Percentiles rank a stretch among this genome's conserved stretches.
phyloP scores from a whole-genome alignment of 2,329 filamentous ascomycete species.

The Fusarium continuum region DNA sequence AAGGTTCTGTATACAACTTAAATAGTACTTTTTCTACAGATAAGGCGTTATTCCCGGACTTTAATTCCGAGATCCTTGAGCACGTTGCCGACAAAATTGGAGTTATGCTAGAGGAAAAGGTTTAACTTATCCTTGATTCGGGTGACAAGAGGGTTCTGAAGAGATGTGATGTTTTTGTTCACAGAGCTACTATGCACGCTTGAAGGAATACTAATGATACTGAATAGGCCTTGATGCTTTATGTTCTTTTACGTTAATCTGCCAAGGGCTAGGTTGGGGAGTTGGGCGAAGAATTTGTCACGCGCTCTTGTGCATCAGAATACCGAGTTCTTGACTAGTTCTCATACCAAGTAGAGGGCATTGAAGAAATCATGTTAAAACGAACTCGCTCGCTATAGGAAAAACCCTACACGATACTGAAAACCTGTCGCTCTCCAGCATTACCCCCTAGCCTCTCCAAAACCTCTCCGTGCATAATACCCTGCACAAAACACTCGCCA shows the following conservation, averaged over 20 bases:
- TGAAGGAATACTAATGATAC: constrained; percentile 59
- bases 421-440: not conserved
- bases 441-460: not conserved
- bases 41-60: no score
- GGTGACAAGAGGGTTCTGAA: constrained; percentile 57
- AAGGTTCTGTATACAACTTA: no score
- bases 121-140: constrained; percentile 62
- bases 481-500: constrained; percentile 24
- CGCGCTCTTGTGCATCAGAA: constrained; percentile 21
- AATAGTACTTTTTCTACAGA: no score
- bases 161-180: constrained; percentile 63
- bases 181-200: constrained; percentile 65
- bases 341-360: not conserved
- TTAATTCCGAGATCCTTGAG: no score
- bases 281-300: constrained; percentile 42
- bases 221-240: constrained; percentile 57
- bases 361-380: no score
- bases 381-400: fast-evolving
- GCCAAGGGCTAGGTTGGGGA: constrained; percentile 10
- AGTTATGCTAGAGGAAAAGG: constrained; percentile 61
- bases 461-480: constrained; percentile 27
- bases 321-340: not conserved
- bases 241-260: constrained; percentile 48
- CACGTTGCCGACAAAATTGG: no score
- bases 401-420: not conserved